Evolutionary conservation across 2,329 filamentous ascomycete species (phyloP).

Genomic region (Delphinella strobiligena): DNA sequence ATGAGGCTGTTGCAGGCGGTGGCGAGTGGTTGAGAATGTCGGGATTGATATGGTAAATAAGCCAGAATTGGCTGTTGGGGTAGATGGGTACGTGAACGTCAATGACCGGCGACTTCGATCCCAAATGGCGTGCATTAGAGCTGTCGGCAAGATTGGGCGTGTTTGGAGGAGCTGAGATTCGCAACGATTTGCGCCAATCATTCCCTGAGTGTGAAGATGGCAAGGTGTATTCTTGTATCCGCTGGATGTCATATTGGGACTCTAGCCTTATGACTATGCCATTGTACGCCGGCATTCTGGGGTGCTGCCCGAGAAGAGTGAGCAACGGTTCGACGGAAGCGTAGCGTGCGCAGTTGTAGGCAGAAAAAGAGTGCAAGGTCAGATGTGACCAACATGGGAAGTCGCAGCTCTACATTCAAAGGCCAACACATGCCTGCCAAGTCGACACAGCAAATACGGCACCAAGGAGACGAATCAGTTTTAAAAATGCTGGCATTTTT

Average conservation of each 20-base stretch:
- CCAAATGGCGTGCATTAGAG: not conserved
- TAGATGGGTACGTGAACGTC: slow-evolving; percentile 23
- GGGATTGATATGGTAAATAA: slow-evolving; percentile 21
- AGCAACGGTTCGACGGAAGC: too few species aligned
- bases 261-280: not conserved
- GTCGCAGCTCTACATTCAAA: not conserved
- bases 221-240: not conserved
- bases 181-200: not conserved
- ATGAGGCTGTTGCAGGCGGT: not conserved
- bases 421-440: not conserved
- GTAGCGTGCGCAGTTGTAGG: too few species aligned
- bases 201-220: not conserved
- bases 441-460: not conserved
- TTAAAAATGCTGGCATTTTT: not conserved
- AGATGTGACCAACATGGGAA: not conserved
- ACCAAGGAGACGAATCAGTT: not conserved
- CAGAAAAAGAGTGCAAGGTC: not conserved
- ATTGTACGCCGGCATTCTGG: not conserved
- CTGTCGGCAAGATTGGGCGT: not conserved
- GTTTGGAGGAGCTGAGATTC: not conserved
- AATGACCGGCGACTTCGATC: not conserved
- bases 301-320: too few species aligned
- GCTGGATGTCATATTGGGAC: not conserved
- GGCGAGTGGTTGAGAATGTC: not conserved
- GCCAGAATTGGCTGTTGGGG: slow-evolving; percentile 31